Evolutionary conservation across 1,284 basidiomycete species (phyloP).

Genomic region (Blastosporella zonata): DNA sequence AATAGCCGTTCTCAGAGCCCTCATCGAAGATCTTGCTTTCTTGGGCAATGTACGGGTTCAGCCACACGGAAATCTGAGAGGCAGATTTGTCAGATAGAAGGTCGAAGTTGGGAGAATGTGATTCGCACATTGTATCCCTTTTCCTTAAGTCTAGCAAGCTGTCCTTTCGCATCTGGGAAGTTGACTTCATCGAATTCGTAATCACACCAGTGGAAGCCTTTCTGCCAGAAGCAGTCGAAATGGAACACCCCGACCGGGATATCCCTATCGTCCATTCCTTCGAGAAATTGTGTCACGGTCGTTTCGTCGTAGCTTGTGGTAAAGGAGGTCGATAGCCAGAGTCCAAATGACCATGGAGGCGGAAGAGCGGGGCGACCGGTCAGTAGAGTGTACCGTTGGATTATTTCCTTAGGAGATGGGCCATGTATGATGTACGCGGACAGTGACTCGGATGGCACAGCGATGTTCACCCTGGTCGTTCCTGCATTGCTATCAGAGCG

Average conservation of each 20-base stretch:
- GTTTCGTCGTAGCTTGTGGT: constrained; percentile 54
- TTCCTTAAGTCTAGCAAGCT: constrained; percentile 50
- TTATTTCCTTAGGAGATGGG: constrained; percentile 42
- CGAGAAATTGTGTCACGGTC: constrained; percentile 54
- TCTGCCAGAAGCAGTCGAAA: constrained; percentile 66
- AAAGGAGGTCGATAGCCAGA: constrained; percentile 65
- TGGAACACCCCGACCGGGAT: constrained; percentile 58
- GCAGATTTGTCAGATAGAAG: neutral
- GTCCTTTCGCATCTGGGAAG: constrained; percentile 56
- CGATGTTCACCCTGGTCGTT: constrained; percentile 49
- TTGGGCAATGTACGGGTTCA: constrained; percentile 55
- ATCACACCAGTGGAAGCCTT: constrained; percentile 51
- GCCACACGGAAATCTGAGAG: constrained; percentile 30
- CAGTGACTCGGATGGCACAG: constrained; percentile 49
- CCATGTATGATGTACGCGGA: constrained; percentile 57
- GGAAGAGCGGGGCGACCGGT: constrained; percentile 53
- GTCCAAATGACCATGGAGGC: constrained; percentile 59
- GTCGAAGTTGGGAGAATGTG: neutral
- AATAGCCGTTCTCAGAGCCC: constrained; percentile 49
- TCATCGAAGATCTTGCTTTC: constrained; percentile 55
- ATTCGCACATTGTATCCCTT: constrained; percentile 37
- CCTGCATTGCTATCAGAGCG: constrained; percentile 16
- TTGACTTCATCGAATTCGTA: constrained; percentile 58
- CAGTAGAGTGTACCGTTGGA: constrained; percentile 46
- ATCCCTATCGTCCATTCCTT: constrained; percentile 53